Percentiles rank a stretch among this genome's conserved stretches.
phyloP scores from a whole-genome alignment of 306 rosid species.

The Dicorynia guianensis region DNA sequence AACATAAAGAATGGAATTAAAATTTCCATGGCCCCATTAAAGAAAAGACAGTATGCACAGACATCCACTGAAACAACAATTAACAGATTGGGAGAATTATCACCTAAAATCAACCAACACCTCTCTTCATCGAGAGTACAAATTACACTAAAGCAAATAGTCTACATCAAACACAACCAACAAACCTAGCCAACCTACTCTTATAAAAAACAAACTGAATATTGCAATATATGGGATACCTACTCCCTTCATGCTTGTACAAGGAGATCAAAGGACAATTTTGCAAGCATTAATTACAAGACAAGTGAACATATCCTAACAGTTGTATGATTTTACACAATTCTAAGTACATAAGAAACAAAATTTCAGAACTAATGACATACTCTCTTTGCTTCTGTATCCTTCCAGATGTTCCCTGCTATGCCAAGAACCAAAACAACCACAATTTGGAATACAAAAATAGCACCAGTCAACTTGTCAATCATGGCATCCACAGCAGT shows the following conservation, averaged over 20 bases:
- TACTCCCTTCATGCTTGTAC: conserved; percentile 24
- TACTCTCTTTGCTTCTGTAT: conserved; percentile 95
- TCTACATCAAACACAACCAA: conserved; percentile 32
- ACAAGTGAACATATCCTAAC: conserved; percentile 14
- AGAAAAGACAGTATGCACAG: neutral
- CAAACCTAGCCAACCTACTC: conserved; percentile 27
- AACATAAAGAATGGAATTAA: conserved; percentile 24
- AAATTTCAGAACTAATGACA: conserved; percentile 33
- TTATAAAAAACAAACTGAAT: conserved; percentile 17
- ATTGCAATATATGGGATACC: conserved; percentile 9
- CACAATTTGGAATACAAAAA: conserved; percentile 93
- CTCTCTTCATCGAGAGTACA: conserved; percentile 12
- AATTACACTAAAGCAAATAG: conserved; percentile 20
- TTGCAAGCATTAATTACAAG: conserved; percentile 19
- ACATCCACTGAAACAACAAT: conserved; percentile 7
- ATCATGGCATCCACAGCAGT: conserved; percentile 98
- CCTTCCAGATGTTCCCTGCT: conserved; percentile 99
- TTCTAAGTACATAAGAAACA: conserved; percentile 37
- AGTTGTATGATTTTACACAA: conserved; percentile 23
- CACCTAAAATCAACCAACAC: conserved; percentile 18
- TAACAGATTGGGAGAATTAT: neutral
- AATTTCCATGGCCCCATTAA: neutral
- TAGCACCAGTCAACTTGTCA: conserved; percentile 99
- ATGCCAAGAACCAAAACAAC: conserved; percentile 95
- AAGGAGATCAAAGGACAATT: conserved; percentile 25